Evolutionary conservation across 139 green algal species (phyloP).

Genomic region (Asterochloris sp.): DNA sequence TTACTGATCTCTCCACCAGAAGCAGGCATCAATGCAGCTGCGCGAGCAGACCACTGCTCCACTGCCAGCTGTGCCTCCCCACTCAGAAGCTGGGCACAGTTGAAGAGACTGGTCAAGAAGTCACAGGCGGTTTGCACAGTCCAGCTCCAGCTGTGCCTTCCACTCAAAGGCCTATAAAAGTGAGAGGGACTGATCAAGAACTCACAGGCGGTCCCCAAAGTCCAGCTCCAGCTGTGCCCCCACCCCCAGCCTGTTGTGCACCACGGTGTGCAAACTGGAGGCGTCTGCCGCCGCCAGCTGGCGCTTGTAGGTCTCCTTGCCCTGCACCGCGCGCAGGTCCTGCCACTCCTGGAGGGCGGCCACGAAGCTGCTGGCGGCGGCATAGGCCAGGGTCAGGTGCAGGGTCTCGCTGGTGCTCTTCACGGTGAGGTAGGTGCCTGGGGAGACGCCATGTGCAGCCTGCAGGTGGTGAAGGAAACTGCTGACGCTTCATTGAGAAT

Average conservation of each 20-base stretch:
- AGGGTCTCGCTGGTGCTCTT: conserved; percentile 51
- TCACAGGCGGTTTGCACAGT: too few relatives aligned
- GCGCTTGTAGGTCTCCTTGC: conserved; percentile 21
- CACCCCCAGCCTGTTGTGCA: conserved; percentile 65
- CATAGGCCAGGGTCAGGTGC: conserved; percentile 49
- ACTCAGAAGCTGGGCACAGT: too few relatives aligned
- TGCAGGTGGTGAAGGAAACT: conserved; percentile 3
- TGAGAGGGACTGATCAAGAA: too few relatives aligned
- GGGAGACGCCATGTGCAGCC: conserved; percentile 33
- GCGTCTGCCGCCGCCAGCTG: conserved; percentile 36
- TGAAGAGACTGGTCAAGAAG: too few relatives aligned
- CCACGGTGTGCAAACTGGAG: conserved; percentile 28
- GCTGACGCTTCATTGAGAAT: not conserved
- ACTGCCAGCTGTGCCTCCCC: too few relatives aligned
- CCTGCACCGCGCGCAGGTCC: conserved; percentile 10
- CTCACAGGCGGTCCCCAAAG: conserved; percentile 51
- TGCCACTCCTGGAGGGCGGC: conserved; percentile 42
- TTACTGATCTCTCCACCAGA: not conserved
- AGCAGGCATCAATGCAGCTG: too few relatives aligned
- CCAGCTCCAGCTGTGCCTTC: not conserved
- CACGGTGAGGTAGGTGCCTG: conserved; percentile 41
- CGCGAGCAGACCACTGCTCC: too few relatives aligned
- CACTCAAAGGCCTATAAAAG: not conserved
- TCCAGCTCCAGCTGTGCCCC: conserved; percentile 60
- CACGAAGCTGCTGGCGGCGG: conserved; percentile 38